phyloP scores from a whole-genome alignment of 148 eudicot species.

The Rhododendron mucronatum region DNA sequence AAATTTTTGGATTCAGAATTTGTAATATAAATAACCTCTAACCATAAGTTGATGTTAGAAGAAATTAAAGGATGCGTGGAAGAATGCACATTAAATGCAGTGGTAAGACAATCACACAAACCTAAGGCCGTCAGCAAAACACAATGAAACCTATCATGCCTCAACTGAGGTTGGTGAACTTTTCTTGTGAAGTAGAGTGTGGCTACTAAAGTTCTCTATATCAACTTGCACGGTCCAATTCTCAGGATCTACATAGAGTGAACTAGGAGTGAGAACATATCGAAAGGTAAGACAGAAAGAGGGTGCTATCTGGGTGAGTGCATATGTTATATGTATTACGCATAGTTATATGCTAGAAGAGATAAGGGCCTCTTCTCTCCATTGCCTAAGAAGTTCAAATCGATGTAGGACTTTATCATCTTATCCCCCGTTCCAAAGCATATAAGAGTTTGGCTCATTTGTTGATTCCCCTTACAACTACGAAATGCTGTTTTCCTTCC shows the following conservation, averaged over 20 bases:
- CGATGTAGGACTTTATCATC: background rate
- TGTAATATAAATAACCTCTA: background rate
- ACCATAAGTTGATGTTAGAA: background rate
- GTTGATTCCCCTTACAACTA: background rate
- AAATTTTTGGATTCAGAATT: background rate
- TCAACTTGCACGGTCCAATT: background rate
- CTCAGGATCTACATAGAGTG: background rate
- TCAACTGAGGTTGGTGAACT: background rate
- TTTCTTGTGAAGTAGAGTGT: background rate
- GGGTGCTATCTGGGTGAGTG: background rate
- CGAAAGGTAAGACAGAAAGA: background rate
- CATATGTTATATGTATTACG: background rate
- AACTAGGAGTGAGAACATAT: background rate
- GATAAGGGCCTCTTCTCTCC: background rate
- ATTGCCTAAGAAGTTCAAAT: background rate
- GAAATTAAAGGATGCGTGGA: background rate
- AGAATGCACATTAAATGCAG: background rate
- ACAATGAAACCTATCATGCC: background rate
- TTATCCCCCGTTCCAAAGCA: background rate
- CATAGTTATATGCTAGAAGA: background rate
- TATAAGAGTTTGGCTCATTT: background rate
- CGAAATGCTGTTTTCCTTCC: background rate
- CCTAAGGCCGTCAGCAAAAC: background rate
- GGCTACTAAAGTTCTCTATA: background rate
- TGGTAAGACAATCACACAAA: background rate